Evolutionary conservation across 2,329 filamentous ascomycete genomes (phyloP).

Genomic region (Coniella lustricola): DNA sequence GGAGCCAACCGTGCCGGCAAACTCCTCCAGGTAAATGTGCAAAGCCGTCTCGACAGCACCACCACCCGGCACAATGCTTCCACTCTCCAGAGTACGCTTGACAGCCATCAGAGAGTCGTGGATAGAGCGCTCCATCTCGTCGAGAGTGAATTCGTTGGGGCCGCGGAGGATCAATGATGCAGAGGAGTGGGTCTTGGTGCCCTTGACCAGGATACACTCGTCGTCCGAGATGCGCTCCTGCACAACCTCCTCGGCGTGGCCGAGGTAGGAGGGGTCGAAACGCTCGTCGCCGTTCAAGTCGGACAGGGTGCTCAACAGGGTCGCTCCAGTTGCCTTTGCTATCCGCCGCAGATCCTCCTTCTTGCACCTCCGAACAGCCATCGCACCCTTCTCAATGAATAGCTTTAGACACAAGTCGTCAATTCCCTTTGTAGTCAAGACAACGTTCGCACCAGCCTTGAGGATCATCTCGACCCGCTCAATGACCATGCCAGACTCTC

Average conservation of each 20-base stretch:
- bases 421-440: slow-evolving; percentile 97
- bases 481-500: slow-evolving; percentile 87
- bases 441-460: slow-evolving; percentile 92
- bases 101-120: slow-evolving; percentile 96
- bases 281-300: slow-evolving; percentile 97
- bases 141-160: slow-evolving; percentile 90
- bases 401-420: slow-evolving; percentile 92
- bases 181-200: slow-evolving; percentile 87
- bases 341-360: slow-evolving; percentile 97
- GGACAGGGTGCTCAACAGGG: slow-evolving; percentile 84
- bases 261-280: slow-evolving; percentile 85
- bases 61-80: slow-evolving; percentile 91
- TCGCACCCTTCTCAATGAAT: slow-evolving; percentile 89
- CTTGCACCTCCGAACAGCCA: slow-evolving; percentile 94
- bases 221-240: slow-evolving; percentile 98
- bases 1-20: slow-evolving; percentile 92
- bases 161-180: slow-evolving; percentile 95
- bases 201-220: slow-evolving; percentile 94
- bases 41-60: slow-evolving; percentile 97
- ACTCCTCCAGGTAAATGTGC: slow-evolving; percentile 98
- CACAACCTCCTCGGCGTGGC: slow-evolving; percentile 89
- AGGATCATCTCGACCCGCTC: slow-evolving; percentile 96
- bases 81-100: slow-evolving; percentile 93
- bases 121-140: slow-evolving; percentile 98
- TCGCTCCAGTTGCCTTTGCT: slow-evolving; percentile 91